Evolutionary conservation across 2,329 filamentous ascomycete genomes (phyloP).

Genomic region (Drechslerella dactyloides): DNA sequence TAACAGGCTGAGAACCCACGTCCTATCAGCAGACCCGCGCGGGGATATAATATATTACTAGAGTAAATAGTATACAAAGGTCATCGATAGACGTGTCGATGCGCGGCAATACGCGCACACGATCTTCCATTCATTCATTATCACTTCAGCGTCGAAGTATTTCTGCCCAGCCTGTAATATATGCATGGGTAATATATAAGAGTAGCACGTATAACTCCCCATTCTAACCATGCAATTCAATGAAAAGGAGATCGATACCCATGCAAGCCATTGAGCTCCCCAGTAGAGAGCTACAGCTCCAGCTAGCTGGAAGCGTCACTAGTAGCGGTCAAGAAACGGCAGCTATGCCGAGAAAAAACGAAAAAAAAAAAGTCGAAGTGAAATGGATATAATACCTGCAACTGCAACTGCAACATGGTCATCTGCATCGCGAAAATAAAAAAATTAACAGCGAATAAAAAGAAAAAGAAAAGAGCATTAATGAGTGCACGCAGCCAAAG

Average conservation of each 20-base stretch:
- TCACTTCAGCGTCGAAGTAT: no score
- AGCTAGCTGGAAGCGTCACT: no score
- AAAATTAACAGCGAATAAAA: constrained; percentile 4
- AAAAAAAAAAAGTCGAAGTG: not conserved
- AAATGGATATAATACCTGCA: not conserved
- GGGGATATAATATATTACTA: no score
- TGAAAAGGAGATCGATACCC: no score
- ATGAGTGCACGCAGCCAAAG: constrained; percentile 1
- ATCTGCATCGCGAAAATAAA: not conserved
- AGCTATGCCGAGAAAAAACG: not conserved
- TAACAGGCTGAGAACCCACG: no score
- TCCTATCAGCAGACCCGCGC: no score
- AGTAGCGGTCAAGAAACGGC: not conserved
- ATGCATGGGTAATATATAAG: no score
- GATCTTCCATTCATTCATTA: no score
- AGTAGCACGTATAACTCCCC: constrained; percentile 27
- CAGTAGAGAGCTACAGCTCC: no score
- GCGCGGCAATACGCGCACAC: no score
- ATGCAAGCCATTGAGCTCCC: no score
- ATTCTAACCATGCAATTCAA: constrained; percentile 7
- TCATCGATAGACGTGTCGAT: not conserved
- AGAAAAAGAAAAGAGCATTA: constrained; percentile 4
- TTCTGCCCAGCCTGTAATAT: constrained; percentile 3
- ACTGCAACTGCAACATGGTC: not conserved
- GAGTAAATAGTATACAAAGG: not conserved